Base-by-base conservation (phyloP, 306 rosid species). In the Lupinus albus region DNA sequence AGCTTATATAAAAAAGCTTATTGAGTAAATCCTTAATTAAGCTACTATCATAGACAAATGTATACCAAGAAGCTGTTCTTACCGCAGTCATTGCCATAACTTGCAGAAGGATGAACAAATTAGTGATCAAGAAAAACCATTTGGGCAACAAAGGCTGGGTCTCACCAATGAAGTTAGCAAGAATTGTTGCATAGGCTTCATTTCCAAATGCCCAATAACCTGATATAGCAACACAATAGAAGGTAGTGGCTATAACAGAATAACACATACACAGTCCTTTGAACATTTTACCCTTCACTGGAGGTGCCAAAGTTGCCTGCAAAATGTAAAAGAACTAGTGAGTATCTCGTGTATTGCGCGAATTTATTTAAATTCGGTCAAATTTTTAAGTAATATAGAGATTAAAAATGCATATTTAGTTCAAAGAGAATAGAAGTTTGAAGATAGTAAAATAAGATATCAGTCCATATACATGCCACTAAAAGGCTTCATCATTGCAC, bases 181-280 rank as follows among this genome's bases (percentile, higher is more conserved):
- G 78, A 80, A 91, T 1, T 6, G 90, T 77, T 58, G 66, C 76
- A 80, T 14, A 21, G 2, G 95, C 67, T 16, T 76, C 61, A 76
- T 87, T 87, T 11, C 97, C 97, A 78, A 89, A 91, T 10, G 90
- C 85, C 96, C 97, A 91, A 79, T 91, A 91, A 10, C 92, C 97
- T 21, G 97, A 84, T 6, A 89, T 82, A 14, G 81, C 88, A 1
- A 85, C 87, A 28, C 80, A 84, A 41, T 80, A 86, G 45, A 54
- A 91, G 11, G 87, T 85, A 7, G 53, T 18, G 15, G 20, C 77
- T 79, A 89, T 76, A 13, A 91, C 96, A 12, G 77, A 13, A 30
- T 84, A 91, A 47, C 96, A 89, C 0, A 91, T 36, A 58, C 92
- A 88, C 7, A 88, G 73, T 51, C 94, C 97, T 80, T 88, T 91